Evolutionary conservation across 2,329 filamentous ascomycete genomes (phyloP).

Genomic region (Cercospora janseana): DNA sequence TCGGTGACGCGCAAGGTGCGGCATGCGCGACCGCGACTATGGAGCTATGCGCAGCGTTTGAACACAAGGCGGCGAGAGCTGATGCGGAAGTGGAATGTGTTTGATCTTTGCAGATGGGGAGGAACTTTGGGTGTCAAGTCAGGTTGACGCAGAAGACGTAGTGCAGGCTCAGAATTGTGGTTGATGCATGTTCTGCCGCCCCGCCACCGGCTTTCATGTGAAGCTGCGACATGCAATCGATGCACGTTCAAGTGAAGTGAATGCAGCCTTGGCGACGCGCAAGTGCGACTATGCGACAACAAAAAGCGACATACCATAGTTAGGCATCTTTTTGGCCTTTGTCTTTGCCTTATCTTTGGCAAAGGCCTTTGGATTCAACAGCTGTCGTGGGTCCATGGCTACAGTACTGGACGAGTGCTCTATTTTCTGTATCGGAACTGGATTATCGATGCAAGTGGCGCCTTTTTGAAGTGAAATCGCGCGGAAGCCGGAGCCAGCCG

Average conservation of each 20-base stretch:
- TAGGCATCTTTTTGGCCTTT: constrained; percentile 28
- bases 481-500: too few relatives aligned
- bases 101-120: too few relatives aligned
- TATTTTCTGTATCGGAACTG: background rate
- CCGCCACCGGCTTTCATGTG: constrained; percentile 1
- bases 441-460: background rate
- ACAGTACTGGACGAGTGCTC: background rate
- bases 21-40: background rate
- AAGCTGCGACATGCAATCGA: background rate
- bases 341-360: constrained; percentile 37
- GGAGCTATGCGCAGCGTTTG: background rate
- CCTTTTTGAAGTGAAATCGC: background rate
- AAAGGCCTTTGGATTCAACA: constrained; percentile 42
- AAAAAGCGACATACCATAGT: constrained; percentile 33
- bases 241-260: constrained; percentile 19
- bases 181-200: constrained; percentile 7
- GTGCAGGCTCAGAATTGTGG: too few relatives aligned
- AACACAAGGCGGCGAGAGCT: constrained; percentile 2
- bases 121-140: too few relatives aligned
- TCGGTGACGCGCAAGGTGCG: background rate
- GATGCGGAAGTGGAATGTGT: constrained; percentile 9
- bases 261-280: constrained; percentile 1
- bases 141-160: too few relatives aligned
- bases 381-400: constrained; percentile 37
- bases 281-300: background rate